These are phyloP conservation scores for Blastobotrys raffinosifermentans DNA, from an alignment of 1,139 yeast genomes.

Conservation along the genomic window DNA sequence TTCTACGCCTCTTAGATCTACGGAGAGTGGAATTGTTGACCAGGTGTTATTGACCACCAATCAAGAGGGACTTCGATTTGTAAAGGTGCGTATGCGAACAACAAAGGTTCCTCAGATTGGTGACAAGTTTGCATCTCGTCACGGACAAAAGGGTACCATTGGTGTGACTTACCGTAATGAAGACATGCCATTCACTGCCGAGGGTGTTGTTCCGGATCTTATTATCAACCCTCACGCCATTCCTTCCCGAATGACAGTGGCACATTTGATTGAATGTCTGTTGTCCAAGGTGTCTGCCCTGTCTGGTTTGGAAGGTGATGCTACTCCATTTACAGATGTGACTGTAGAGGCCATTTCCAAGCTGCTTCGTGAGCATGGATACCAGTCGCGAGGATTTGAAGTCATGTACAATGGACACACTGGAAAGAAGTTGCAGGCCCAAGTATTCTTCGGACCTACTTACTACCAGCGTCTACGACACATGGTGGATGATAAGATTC, in stretches of 20 bases:
- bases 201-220: slow-evolving; percentile 95
- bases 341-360: slow-evolving; percentile 95
- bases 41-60: slow-evolving; percentile 94
- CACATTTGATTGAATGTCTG: slow-evolving; percentile 97
- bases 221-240: slow-evolving; percentile 98
- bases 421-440: slow-evolving; percentile 96
- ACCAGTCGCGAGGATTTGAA: slow-evolving; percentile 97
- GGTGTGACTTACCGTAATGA: slow-evolving; percentile 98
- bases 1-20: slow-evolving; percentile 91
- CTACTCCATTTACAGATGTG: slow-evolving; percentile 96
- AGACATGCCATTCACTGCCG: slow-evolving; percentile 97
- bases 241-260: slow-evolving; percentile 99
- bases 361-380: slow-evolving; percentile 88
- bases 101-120: slow-evolving; percentile 98
- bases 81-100: slow-evolving; percentile 97
- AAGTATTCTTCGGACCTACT: slow-evolving; percentile 97
- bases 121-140: slow-evolving; percentile 98
- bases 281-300: slow-evolving; percentile 91
- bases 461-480: slow-evolving; percentile 97
- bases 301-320: slow-evolving; percentile 97
- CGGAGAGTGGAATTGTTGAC: slow-evolving; percentile 97
- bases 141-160: slow-evolving; percentile 99
- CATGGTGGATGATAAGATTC: slow-evolving; percentile 99
- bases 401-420: slow-evolving; percentile 99
- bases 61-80: slow-evolving; percentile 96